Evolutionary conservation across 768 basidiomycete genomes (phyloP).

Genomic region (Nidularia pulvinata): DNA sequence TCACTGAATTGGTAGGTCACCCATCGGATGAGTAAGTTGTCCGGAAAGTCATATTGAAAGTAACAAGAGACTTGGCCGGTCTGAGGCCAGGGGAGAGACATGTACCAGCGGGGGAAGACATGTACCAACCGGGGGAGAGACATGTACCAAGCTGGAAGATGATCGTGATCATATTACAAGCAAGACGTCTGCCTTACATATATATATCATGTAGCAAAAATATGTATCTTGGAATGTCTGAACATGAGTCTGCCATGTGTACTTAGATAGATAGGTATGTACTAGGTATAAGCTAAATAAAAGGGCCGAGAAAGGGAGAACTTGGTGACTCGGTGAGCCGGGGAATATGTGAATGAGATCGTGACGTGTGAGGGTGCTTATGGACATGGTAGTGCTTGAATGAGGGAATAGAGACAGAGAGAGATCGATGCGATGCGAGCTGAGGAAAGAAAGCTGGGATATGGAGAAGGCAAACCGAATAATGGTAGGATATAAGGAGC

Average conservation of each 20-base stretch:
- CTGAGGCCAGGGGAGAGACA: neutral
- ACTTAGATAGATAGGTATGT: conserved; percentile 23
- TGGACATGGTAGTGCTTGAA: conserved; percentile 12
- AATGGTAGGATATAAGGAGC: conserved; percentile 3
- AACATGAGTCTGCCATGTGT: conserved; percentile 31
- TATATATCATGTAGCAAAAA: conserved; percentile 3
- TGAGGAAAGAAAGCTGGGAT: conserved; percentile 2
- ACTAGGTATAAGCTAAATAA: conserved; percentile 43
- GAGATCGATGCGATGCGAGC: neutral
- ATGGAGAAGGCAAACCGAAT: conserved; percentile 5
- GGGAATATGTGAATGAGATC: neutral
- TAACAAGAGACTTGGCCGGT: too few species aligned
- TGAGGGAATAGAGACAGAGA: neutral
- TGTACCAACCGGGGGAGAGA: neutral
- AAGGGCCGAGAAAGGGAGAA: conserved; percentile 15
- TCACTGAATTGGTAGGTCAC: too few species aligned
- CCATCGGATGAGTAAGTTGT: too few species aligned
- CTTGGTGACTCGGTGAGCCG: neutral
- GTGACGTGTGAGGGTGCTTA: neutral
- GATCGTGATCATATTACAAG: conserved; percentile 5
- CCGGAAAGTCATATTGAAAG: neutral
- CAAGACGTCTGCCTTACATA: neutral
- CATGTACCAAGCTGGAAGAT: neutral
- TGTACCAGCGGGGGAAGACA: neutral
- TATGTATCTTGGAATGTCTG: conserved; percentile 1